These are phyloP conservation scores for Cystobasidium slooffiae DNA, from an alignment of 1,284 basidiomycete species.

Conservation along the genomic window DNA sequence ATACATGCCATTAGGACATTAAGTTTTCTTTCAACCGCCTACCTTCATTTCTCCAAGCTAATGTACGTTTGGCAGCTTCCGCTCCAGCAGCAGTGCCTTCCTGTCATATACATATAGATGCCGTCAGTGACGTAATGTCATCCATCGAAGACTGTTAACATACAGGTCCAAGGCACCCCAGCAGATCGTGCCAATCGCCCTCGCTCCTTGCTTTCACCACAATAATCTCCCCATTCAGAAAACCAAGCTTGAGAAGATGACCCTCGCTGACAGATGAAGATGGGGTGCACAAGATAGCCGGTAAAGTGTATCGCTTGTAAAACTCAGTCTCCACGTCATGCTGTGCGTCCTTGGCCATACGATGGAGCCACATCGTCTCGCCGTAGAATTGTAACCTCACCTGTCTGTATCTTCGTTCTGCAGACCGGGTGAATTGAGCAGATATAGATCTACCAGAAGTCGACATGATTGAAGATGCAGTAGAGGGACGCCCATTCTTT, in stretches of 20 bases:
- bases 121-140: background rate
- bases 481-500: background rate
- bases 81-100: background rate
- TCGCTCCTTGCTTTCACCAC: background rate
- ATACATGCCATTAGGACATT: too few species aligned
- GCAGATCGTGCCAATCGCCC: conserved; percentile 24
- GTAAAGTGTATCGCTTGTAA: background rate
- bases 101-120: background rate
- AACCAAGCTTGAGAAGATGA: conserved; percentile 7
- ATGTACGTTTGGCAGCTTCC: background rate
- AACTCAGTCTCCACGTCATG: background rate
- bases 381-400: background rate
- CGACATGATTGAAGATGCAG: background rate
- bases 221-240: background rate
- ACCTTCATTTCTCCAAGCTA: background rate
- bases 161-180: conserved; percentile 23
- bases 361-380: background rate
- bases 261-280: background rate
- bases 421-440: background rate
- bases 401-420: background rate
- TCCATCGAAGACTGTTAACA: background rate
- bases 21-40: background rate
- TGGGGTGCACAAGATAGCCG: background rate
- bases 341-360: background rate
- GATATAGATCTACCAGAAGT: background rate